Evolutionary conservation across 495 filamentous ascomycete species (phyloP).

Genomic region (Aspergillus heteromorphus): DNA sequence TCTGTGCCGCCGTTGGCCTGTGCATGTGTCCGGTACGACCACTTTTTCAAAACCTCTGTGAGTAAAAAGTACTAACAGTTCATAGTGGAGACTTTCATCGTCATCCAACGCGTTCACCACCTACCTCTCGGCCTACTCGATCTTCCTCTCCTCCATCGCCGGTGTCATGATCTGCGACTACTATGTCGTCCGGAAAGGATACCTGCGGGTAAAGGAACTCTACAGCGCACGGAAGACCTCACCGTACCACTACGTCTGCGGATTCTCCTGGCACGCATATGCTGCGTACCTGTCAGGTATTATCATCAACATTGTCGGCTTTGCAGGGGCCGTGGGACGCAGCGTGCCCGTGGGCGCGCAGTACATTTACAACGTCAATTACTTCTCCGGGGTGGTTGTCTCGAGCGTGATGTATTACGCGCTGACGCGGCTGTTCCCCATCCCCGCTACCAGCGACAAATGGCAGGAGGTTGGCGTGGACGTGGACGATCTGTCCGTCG

Average conservation of each 20-base stretch:
- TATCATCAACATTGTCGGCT: conserved; percentile 88
- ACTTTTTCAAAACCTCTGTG: background rate
- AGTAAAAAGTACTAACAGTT: conserved; percentile 6
- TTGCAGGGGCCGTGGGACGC: conserved; percentile 72
- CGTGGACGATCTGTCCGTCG: conserved; percentile 29
- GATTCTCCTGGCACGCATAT: conserved; percentile 81
- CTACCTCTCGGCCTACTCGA: conserved; percentile 90
- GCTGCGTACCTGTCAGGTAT: conserved; percentile 80
- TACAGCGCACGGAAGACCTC: conserved; percentile 64
- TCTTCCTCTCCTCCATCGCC: conserved; percentile 89
- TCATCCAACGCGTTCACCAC: conserved; percentile 86
- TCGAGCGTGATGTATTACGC: conserved; percentile 61
- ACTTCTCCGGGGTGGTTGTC: conserved; percentile 78
- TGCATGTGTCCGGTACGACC: conserved; percentile 70
- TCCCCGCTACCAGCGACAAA: conserved; percentile 64
- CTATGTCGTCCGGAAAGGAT: conserved; percentile 81
- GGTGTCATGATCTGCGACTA: conserved; percentile 89
- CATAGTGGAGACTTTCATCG: conserved; percentile 68
- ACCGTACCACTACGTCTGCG: conserved; percentile 68
- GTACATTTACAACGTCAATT: conserved; percentile 88
- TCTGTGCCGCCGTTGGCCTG: conserved; percentile 78
- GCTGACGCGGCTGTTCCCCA: conserved; percentile 62
- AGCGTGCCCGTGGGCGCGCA: conserved; percentile 70
- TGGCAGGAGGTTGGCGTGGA: conserved; percentile 83
- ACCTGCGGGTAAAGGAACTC: conserved; percentile 70